Evolutionary conservation across 2,329 filamentous ascomycete genomes (phyloP), one percentile per base, ranked within the genome.

Genomic region (Phoma sp.): DNA sequence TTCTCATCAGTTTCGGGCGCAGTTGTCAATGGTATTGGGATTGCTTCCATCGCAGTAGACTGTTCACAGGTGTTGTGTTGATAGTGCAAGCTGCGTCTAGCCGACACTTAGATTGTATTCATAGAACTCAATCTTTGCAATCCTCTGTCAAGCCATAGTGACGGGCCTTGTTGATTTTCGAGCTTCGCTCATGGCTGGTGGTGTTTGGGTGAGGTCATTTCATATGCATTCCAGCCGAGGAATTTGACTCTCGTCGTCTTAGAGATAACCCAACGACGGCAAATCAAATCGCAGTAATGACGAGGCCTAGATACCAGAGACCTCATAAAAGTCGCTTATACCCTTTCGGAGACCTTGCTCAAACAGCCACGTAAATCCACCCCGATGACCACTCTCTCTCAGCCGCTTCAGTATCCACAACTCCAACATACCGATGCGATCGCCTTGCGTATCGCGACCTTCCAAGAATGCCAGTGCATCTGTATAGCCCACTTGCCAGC

Each of bases 321-420:
- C 54, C 4, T 39, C 37, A 29, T 65, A 59, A 37, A 81, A 80
- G 47, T 79, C 77, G 3, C 66, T 57, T 14, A 82, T 66, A 1
- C 79, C 80, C 66, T 77, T 76, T 42, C 80, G 67, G 33, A 82
- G 47, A 2, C 80, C 80, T 52, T 80, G 77, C 65, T 81, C 80
- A 61, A 76, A 83, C 62, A 82, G 76, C 79, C 80, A 82, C n/a
- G 79, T 74, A 56, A 76, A 77, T 14, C 72, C 71, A 8, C 79
- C 79, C 33, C 73, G 72, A 58, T 80, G 77, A 2, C 79, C 80
- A 52, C 76, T 78, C 58, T 86, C 82, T 29, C 76, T 62, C 36
- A 86, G 68, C 30, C 84, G 77, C 70, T 83, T 85, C 65, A 81
- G 70, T 11, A 80, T 69, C 84, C 84, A 86, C n/a, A 85, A 59